Evolutionary conservation across 2,329 filamentous ascomycete genomes (phyloP), one percentile per base, ranked within the genome.

Genomic region (Claviceps capensis): DNA sequence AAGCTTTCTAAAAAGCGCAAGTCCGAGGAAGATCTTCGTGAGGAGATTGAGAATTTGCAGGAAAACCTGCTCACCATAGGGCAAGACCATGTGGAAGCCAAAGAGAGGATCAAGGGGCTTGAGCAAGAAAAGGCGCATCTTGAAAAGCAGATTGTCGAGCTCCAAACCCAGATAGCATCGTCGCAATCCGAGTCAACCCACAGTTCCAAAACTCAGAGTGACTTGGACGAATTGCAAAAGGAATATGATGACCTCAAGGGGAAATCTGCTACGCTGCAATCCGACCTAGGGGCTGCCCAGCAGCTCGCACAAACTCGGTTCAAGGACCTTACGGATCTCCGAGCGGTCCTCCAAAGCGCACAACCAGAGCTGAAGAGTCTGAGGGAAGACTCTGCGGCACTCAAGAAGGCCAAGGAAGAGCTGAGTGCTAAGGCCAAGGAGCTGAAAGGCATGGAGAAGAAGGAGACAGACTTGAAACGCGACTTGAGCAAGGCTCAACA

Each of bases 221-320:
- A 90, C 52, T 80, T 87, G 54, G 77, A 70, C 26, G 61, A 62
- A 1, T 63, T 80, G 47, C 75, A 70, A 57, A 66, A 67, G 47
- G 78, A 83, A 53, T 78, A 78, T 50, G 75, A 90, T 43, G 81
- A 82, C 43, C 73, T 94, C 38, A 88, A 86, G 66, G 69, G 75
- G 19, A 88, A 84, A 65, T 79, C 83, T 0, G 73, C 79, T 2
- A 77, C 78, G 0, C 67, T 96, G 17, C 83, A 95, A 62, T 87
- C 85, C 0, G 91, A 98, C 62, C 76, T 97, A 3, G 85, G 82
- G 2, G 89, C 89, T 2, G 85, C 90, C 0, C 83, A 96, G 64
- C 82, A 94, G 66, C 77, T 97, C 13, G 88, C 93, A 0, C 84
- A 94, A 55, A 85, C 80, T 16, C 78, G 93, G 34, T 97, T 89